These are phyloP conservation scores for Rhizopogon vinicolor DNA, from an alignment of 768 basidiomycete species.

Conservation along the genomic window DNA sequence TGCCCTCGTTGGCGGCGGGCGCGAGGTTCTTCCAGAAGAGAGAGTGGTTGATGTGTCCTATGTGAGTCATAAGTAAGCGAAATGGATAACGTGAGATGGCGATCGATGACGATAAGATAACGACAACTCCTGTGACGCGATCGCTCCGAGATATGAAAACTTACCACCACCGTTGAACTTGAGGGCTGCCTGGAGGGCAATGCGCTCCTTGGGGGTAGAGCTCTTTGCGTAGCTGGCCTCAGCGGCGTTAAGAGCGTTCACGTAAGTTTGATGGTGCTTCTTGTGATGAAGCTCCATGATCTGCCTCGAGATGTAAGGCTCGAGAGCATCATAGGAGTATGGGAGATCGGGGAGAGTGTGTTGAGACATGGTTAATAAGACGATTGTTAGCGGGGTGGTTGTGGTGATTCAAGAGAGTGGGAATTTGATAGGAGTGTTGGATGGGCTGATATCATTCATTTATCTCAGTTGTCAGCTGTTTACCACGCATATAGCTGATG, in stretches of 20 bases:
- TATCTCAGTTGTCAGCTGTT: slow-evolving; percentile 16
- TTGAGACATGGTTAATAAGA: slow-evolving; percentile 25
- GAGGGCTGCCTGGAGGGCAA: slow-evolving; percentile 85
- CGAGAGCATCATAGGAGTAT: slow-evolving; percentile 83
- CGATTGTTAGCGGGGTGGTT: not conserved
- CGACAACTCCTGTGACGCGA: not conserved
- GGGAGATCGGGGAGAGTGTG: slow-evolving; percentile 69
- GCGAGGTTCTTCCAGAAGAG: slow-evolving; percentile 96
- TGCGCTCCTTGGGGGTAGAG: slow-evolving; percentile 68
- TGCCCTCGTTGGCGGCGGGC: slow-evolving; percentile 46
- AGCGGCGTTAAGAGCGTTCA: slow-evolving; percentile 87
- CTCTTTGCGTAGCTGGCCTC: slow-evolving; percentile 72
- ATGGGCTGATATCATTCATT: slow-evolving; percentile 7
- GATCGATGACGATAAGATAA: slow-evolving; percentile 12
- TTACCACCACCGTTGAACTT: slow-evolving; percentile 96
- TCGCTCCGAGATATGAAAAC: slow-evolving; percentile 16
- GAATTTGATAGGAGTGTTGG: not conserved
- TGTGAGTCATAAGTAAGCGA: slow-evolving; percentile 42
- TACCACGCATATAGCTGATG: slow-evolving; percentile 2
- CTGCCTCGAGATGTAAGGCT: slow-evolving; percentile 87
- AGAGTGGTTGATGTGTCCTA: slow-evolving; percentile 91
- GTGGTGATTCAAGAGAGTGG: slow-evolving; percentile 1
- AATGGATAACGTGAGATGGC: slow-evolving; percentile 5
- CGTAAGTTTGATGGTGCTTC: slow-evolving; percentile 95
- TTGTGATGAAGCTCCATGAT: slow-evolving; percentile 95